These are phyloP conservation scores for Xylaria sp. DNA, from an alignment of 495 filamentous ascomycete genomes.

Conservation along the genomic window DNA sequence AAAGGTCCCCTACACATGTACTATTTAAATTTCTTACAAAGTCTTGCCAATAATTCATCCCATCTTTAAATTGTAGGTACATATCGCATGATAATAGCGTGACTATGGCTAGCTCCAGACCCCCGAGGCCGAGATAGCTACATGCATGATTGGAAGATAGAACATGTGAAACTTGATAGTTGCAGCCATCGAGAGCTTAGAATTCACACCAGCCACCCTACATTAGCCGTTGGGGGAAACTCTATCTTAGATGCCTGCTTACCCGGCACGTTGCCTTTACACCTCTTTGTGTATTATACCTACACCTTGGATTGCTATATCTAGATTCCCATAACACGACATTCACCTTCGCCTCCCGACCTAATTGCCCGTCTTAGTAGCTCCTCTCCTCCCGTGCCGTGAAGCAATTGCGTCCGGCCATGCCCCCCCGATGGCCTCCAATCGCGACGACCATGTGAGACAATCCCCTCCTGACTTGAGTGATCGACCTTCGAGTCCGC, in stretches of 20 bases:
- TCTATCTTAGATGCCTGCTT: conserved; percentile 15
- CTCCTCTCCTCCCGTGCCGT: not conserved
- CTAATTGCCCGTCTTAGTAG: not conserved
- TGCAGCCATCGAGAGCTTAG: conserved; percentile 5
- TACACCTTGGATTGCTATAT: not conserved
- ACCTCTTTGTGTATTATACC: not conserved
- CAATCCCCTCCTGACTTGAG: not conserved
- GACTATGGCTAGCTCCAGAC: not conserved
- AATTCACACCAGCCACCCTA: not conserved
- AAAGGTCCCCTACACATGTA: not conserved
- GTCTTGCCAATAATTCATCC: not conserved
- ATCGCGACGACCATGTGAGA: conserved; percentile 21
- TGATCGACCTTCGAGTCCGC: conserved; percentile 8
- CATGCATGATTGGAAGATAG: not conserved
- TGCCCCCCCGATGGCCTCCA: not conserved
- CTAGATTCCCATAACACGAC: not conserved
- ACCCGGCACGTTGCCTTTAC: not conserved
- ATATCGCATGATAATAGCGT: conserved; percentile 21
- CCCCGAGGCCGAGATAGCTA: not conserved
- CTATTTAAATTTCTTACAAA: not conserved
- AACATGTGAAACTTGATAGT: conserved; percentile 17
- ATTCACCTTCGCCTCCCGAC: not conserved
- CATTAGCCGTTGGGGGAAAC: not conserved
- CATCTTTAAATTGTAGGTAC: not conserved
- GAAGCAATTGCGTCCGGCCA: not conserved